Conservation (phyloP, 768 basidiomycete genomes). For the Tylopilus sp. region DNA sequence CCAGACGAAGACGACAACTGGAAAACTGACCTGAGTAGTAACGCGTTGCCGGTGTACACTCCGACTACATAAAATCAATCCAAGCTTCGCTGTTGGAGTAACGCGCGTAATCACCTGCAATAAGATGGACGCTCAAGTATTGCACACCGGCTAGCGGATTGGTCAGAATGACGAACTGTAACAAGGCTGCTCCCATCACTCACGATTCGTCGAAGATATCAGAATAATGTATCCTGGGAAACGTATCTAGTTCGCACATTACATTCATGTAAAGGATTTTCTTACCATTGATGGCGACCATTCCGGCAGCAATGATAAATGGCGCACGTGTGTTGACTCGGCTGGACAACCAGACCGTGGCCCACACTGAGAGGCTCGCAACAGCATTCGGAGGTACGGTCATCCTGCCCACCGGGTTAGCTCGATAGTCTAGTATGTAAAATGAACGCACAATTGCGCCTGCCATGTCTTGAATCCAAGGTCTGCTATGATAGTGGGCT, state of each 20-base stretch:
- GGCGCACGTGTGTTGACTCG: slow-evolving; percentile 44
- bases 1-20: background rate
- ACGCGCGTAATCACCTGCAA: slow-evolving; percentile 29
- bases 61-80: slow-evolving; percentile 32
- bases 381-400: slow-evolving; percentile 56
- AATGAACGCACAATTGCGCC: slow-evolving; percentile 47
- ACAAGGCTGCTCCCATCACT: slow-evolving; percentile 8
- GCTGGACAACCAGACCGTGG: slow-evolving; percentile 50
- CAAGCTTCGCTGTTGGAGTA: background rate
- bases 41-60: slow-evolving; percentile 54
- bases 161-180: too few relatives aligned
- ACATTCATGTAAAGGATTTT: background rate
- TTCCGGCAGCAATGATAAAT: slow-evolving; percentile 49
- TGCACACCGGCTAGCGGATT: slow-evolving; percentile 47
- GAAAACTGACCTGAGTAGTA: slow-evolving; percentile 49
- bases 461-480: slow-evolving; percentile 60
- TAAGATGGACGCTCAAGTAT: slow-evolving; percentile 56
- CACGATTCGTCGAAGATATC: slow-evolving; percentile 44
- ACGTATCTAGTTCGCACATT: background rate
- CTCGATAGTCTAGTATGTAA: background rate
- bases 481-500: slow-evolving; percentile 58
- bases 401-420: slow-evolving; percentile 35
- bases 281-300: slow-evolving; percentile 51
- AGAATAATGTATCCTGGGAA: slow-evolving; percentile 54
- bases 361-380: slow-evolving; percentile 48